Evolutionary conservation across 352 stramenopile species (phyloP), one percentile per base, ranked within the genome.

Genomic region (Phytophthora pini): DNA sequence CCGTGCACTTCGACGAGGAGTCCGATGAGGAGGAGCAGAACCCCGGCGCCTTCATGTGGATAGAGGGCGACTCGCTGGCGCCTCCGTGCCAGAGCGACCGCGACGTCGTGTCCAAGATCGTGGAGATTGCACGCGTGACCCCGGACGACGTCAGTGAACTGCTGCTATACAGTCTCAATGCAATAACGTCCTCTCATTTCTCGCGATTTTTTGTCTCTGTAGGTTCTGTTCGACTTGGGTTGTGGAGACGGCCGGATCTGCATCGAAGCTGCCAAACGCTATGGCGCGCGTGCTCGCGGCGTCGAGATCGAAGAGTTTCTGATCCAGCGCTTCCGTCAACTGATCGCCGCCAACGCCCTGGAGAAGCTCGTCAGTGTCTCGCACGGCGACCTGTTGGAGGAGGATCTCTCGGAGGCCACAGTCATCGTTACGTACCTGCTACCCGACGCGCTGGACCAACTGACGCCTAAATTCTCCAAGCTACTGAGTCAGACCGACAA

Each of bases 341-440:
- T 69, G 8, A 82, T 88, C 36, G 43, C 32, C 9, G 43, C 64
- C 22, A 71, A 87, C 40, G 29, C 72, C 9, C 53, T 88, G 44
- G 45, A 84, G 50, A 48, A 77, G 24, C 65, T 75, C 39, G 79
- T 88, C 54, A 79, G 55, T 46, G 75, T 82, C 41, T 75, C 72
- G 10, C 77, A 87, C 36, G 77, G 69, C 12, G 79, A 88, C 40
- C 58, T 88, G 40, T 50, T 85, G 54, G 63, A 78, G 17, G 74
- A 80, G 54, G 77, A 88, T 49, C 60, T 87, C 5, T 85, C 77
- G 9, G 45, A 74, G 6, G 79, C 79, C 34, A 85, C 79, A 10
- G 79, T 85, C 40, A 82, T 88, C 48, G 77, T 87, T 38, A 87
- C 77, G 5, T 88, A 88, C 55, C 46, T 88, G 40, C 65, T 88